A percentile compares a stretch with the other conserved stretches of the same genome.
phyloP scores from a whole-genome alignment of 2,329 filamentous ascomycete species.

The Bipolaris cookei region DNA sequence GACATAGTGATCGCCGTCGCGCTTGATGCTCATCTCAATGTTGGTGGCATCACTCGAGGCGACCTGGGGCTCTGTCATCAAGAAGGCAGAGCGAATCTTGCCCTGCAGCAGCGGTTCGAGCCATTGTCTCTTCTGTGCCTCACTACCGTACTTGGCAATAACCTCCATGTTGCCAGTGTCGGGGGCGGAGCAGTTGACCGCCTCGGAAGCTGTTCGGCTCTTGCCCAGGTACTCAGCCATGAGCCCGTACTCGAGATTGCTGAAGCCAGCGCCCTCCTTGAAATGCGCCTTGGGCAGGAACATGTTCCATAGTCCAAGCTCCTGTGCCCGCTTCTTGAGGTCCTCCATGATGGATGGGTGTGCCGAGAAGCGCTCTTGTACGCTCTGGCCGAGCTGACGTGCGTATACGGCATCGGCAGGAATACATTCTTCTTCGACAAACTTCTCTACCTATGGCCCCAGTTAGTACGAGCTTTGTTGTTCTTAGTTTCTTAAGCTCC shows the following conservation, averaged over 20 bases:
- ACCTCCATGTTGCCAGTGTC: slow-evolving; percentile 98
- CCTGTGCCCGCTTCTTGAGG: slow-evolving; percentile 81
- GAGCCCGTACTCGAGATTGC: slow-evolving; percentile 93
- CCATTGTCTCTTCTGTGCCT: slow-evolving; percentile 84
- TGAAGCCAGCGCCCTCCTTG: slow-evolving; percentile 91
- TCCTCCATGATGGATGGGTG: slow-evolving; percentile 86
- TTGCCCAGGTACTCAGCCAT: slow-evolving; percentile 97
- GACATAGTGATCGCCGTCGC: slow-evolving; percentile 86
- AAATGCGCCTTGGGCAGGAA: slow-evolving; percentile 96
- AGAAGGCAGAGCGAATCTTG: slow-evolving; percentile 84
- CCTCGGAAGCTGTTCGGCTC: slow-evolving; percentile 72
- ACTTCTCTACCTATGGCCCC: slow-evolving; percentile 75
- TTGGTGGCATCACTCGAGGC: slow-evolving; percentile 93
- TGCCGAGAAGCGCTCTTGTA: slow-evolving; percentile 72
- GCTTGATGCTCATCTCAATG: slow-evolving; percentile 81
- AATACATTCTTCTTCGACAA: slow-evolving; percentile 90
- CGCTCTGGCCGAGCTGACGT: slow-evolving; percentile 78
- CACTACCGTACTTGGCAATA: slow-evolving; percentile 86
- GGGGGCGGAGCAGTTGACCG: slow-evolving; percentile 87
- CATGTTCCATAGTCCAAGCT: slow-evolving; percentile 96
- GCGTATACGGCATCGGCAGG: slow-evolving; percentile 78
- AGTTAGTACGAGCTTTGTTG: not conserved
- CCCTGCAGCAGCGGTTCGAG: slow-evolving; percentile 80
- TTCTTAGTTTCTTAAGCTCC: slow-evolving; percentile 7
- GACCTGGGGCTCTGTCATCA: slow-evolving; percentile 92